Evolutionary conservation across 306 rosid genomes (phyloP).

Genomic region (Carpinus fangiana): DNA sequence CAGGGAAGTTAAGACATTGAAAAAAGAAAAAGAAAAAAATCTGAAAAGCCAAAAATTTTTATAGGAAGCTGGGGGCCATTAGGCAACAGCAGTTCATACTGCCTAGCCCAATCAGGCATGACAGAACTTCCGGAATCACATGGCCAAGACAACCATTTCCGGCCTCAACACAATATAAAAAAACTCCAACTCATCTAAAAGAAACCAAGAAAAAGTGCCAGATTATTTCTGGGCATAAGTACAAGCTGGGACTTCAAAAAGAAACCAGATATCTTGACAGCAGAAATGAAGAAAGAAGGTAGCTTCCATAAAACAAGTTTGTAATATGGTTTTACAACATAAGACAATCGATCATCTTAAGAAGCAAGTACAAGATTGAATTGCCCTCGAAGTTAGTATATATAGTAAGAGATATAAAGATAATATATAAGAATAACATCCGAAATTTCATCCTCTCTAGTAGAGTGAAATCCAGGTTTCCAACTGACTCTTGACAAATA

Average conservation of each 20-base stretch:
- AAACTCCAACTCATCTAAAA: too few relatives aligned
- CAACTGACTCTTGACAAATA: conserved; percentile 48
- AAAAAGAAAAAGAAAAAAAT: background rate
- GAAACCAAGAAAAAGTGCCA: too few relatives aligned
- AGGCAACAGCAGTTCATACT: background rate
- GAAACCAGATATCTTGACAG: conserved; percentile 20
- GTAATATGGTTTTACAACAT: conserved; percentile 55
- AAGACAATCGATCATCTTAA: conserved; percentile 51
- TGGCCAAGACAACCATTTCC: too few relatives aligned
- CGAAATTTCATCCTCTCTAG: conserved; percentile 45
- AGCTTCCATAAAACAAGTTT: conserved; percentile 34
- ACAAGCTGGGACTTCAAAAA: background rate
- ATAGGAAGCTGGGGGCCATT: background rate
- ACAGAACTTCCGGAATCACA: too few relatives aligned
- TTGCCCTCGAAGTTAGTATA: conserved; percentile 54
- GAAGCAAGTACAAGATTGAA: conserved; percentile 49
- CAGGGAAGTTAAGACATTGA: too few relatives aligned
- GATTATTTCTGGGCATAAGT: too few relatives aligned
- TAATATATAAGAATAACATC: conserved; percentile 49
- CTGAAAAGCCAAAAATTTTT: background rate
- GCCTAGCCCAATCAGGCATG: background rate
- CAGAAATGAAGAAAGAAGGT: conserved; percentile 34
- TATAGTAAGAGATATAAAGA: conserved; percentile 26
- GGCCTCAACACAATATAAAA: too few relatives aligned
- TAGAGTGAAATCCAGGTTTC: conserved; percentile 49